Base-by-base conservation (phyloP, 192 early-diverging fungal genomes). In the Dissophora ornata region DNA sequence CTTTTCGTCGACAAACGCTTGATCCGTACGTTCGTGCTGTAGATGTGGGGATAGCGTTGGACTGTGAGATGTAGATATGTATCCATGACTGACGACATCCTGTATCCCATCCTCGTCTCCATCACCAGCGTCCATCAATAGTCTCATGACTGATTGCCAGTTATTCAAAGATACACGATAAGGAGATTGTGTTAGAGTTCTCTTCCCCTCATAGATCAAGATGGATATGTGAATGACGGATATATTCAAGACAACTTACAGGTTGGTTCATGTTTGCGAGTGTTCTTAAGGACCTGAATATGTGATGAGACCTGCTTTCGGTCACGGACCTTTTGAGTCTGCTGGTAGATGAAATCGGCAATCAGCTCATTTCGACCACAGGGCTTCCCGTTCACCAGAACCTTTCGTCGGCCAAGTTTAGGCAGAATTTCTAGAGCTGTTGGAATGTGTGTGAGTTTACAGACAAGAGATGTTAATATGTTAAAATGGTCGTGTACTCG, bases 281-380 rank as follows among this genome's bases (percentile, higher is more conserved):
- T 90, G 62, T 93, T 89, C 53, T 87, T 89, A 73, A 90, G 82
- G 9, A 93, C 91, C 65, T 93, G 91, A 30, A 93, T 90, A 62
- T 93, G 91, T 19, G 89, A 91, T 1, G 90, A 91, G 7, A 93
- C 90, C 60, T 93, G 91, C 70, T 93, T 93, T 52, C 90, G 82
- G n/a, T 90, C 84, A 11, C 91, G 83, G 28, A 83, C 85, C 34
- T 87, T 89, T 49, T 73, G 44, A 1, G 90, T 93, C 42, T 88
- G 85, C 67, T 84, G 85, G 40, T 84, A 90, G 21, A 91, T 91
- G 64, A 85, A 91, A 32, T 91, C 89, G 8, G 91, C 89, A 30
- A 93, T 90, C 15, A 91, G 80, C 67, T 93, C 90, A 68, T 93
- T 93, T 11, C 91, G 82, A 16, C 91, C 85, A 61, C 80, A 83